Evolutionary conservation across 495 filamentous ascomycete genomes (phyloP).

Genomic region (Choiromyces venosus): DNA sequence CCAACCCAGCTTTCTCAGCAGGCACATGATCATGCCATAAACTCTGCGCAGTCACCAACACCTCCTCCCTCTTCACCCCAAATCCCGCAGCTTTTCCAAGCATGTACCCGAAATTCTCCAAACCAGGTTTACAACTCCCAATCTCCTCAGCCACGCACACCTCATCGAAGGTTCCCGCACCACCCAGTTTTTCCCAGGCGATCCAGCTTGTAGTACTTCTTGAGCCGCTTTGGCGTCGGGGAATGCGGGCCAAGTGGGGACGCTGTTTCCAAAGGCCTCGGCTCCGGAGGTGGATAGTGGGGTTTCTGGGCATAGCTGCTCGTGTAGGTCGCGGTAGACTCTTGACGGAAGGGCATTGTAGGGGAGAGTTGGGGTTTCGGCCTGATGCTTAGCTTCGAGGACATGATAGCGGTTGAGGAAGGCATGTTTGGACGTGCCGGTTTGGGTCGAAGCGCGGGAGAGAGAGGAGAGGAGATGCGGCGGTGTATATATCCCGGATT

Average conservation of each 20-base stretch:
- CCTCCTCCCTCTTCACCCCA: conserved; percentile 50
- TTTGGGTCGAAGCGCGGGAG: conserved; percentile 46
- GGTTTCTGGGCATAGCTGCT: conserved; percentile 44
- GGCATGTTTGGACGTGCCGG: conserved; percentile 44
- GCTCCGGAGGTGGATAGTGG: conserved; percentile 42
- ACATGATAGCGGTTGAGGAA: conserved; percentile 44
- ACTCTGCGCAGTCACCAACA: conserved; percentile 67
- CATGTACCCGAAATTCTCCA: conserved; percentile 63
- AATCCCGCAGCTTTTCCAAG: conserved; percentile 53
- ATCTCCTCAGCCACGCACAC: conserved; percentile 71
- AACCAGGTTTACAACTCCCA: conserved; percentile 68
- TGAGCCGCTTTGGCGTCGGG: conserved; percentile 57
- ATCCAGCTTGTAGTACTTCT: conserved; percentile 60
- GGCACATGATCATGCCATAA: conserved; percentile 68
- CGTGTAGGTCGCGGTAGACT: conserved; percentile 50
- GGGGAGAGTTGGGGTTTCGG: conserved; percentile 49
- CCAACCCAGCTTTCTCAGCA: conserved; percentile 56
- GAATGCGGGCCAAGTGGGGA: conserved; percentile 61
- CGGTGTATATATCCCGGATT: conserved; percentile 42
- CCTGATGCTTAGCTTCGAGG: conserved; percentile 49
- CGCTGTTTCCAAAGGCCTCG: conserved; percentile 50
- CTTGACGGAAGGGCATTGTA: conserved; percentile 56
- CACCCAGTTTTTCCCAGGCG: conserved; percentile 49
- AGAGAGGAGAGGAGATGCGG: conserved; percentile 41
- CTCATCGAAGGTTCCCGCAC: conserved; percentile 55